Evolutionary conservation across 495 filamentous ascomycete genomes (phyloP).

Genomic region (Chaetomium cochliodes): DNA sequence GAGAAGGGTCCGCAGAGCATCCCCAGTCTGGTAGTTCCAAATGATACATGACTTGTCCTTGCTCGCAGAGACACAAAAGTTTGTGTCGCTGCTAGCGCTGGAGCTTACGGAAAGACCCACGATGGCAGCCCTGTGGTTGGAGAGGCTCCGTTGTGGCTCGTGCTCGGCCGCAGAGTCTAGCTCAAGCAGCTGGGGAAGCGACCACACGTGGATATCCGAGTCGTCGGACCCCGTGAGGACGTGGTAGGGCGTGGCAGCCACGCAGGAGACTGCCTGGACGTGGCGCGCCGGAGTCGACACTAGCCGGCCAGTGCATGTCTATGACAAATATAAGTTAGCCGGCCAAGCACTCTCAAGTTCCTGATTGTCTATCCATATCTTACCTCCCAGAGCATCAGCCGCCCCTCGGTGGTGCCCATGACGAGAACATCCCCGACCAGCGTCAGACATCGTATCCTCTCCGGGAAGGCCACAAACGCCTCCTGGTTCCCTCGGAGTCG

Average conservation of each 20-base stretch:
- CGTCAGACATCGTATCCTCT: slow-evolving; percentile 73
- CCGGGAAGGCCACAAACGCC: slow-evolving; percentile 78
- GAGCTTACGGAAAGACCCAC: slow-evolving; percentile 67
- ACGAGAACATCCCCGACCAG: slow-evolving; percentile 67
- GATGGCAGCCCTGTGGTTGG: slow-evolving; percentile 77
- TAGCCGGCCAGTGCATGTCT: slow-evolving; percentile 84
- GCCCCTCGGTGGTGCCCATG: slow-evolving; percentile 81
- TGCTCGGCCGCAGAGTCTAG: slow-evolving; percentile 51
- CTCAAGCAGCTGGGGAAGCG: slow-evolving; percentile 66
- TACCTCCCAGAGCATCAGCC: slow-evolving; percentile 92
- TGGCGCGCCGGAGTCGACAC: slow-evolving; percentile 84
- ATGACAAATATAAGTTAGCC: slow-evolving; percentile 19
- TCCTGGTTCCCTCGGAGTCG: slow-evolving; percentile 81
- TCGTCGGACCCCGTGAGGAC: slow-evolving; percentile 86
- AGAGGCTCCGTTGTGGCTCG: slow-evolving; percentile 65
- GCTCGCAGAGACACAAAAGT: slow-evolving; percentile 73
- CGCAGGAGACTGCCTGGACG: slow-evolving; percentile 76
- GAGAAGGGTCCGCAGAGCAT: slow-evolving; percentile 72
- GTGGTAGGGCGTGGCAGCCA: slow-evolving; percentile 72
- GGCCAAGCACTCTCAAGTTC: background rate
- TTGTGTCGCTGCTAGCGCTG: slow-evolving; percentile 60
- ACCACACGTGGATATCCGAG: slow-evolving; percentile 89
- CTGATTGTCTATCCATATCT: slow-evolving; percentile 16
- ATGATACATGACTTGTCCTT: slow-evolving; percentile 78
- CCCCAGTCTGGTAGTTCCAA: slow-evolving; percentile 84